Conservation (phyloP, 2,329 filamentous ascomycete genomes). For the Coleophoma eucalyptorum region DNA sequence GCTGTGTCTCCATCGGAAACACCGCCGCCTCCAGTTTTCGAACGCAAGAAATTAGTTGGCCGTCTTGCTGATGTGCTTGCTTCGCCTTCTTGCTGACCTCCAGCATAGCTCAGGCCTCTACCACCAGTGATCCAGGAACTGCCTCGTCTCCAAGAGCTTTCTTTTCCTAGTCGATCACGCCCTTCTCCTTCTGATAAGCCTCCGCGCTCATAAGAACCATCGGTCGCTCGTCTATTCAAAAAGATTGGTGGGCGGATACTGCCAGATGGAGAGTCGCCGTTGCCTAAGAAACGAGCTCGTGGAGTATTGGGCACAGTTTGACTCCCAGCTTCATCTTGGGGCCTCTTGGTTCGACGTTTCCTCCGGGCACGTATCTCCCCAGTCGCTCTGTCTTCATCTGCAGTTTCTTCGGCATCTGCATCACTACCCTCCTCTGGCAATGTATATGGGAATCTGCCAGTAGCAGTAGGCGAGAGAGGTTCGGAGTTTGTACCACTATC, state of each 20-base stretch:
- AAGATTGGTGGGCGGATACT: conserved; percentile 32
- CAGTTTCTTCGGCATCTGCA: conserved; percentile 78
- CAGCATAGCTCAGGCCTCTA: conserved; percentile 41
- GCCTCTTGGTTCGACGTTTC: conserved; percentile 60
- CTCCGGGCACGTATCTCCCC: conserved; percentile 51
- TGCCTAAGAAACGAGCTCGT: conserved; percentile 28
- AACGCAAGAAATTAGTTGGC: conserved; percentile 60
- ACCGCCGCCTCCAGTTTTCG: conserved; percentile 58
- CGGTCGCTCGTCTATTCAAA: conserved; percentile 62
- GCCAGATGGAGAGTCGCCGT: conserved; percentile 22
- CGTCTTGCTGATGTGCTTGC: conserved; percentile 51
- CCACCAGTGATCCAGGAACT: conserved; percentile 45
- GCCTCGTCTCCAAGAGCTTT: conserved; percentile 54
- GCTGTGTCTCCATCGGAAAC: conserved; percentile 63
- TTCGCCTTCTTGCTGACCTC: conserved; percentile 46
- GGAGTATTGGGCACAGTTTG: conserved; percentile 62
- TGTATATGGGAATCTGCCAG: conserved; percentile 48
- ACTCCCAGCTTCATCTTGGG: conserved; percentile 48
- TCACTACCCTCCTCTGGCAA: conserved; percentile 61
- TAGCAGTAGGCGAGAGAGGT: conserved; percentile 44
- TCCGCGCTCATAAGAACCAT: conserved; percentile 52
- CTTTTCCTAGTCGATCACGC: conserved; percentile 54
- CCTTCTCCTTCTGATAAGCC: conserved; percentile 76
- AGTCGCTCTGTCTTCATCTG: conserved; percentile 62
- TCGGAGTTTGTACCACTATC: conserved; percentile 31